Conservation (phyloP, 2,329 filamentous ascomycete genomes). For the Endocalyx cinctus region DNA sequence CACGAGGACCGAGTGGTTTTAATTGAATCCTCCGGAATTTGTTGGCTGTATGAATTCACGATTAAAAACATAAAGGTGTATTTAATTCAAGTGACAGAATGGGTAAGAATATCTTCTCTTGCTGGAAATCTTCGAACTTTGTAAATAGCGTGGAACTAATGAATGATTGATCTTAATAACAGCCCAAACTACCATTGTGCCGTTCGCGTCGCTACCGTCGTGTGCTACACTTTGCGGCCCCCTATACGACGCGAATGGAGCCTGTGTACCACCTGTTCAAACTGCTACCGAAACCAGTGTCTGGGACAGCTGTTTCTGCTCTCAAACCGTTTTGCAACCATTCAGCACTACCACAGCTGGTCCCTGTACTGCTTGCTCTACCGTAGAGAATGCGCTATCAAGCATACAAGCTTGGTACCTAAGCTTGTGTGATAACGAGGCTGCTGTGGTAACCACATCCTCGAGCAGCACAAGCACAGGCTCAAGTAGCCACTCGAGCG, state of each 20-base stretch:
- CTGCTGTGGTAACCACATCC: constrained; percentile 29
- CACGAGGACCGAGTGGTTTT: too few relatives aligned
- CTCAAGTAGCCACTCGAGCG: constrained; percentile 16
- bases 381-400: constrained; percentile 42
- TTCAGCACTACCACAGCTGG: constrained; percentile 53
- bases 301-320: constrained; percentile 72
- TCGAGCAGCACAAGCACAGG: constrained; percentile 22
- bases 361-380: constrained; percentile 58
- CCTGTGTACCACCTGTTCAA: constrained; percentile 59
- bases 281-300: constrained; percentile 42
- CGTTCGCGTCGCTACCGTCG: constrained; percentile 53
- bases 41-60: too few relatives aligned
- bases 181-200: constrained; percentile 47
- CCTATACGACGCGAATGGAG: constrained; percentile 66
- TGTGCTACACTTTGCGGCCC: constrained; percentile 57
- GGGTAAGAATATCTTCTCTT: too few relatives aligned
- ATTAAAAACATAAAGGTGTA: too few relatives aligned
- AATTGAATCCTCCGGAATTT: too few relatives aligned
- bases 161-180: constrained; percentile 8
- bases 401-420: constrained; percentile 68
- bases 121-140: too few relatives aligned
- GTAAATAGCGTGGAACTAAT: too few relatives aligned
- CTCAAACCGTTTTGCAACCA: constrained; percentile 51
- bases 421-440: constrained; percentile 53
- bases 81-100: too few relatives aligned